Evolutionary conservation across 176 grass and related monocot genomes (phyloP).

Genomic region (Carex cristatella): DNA sequence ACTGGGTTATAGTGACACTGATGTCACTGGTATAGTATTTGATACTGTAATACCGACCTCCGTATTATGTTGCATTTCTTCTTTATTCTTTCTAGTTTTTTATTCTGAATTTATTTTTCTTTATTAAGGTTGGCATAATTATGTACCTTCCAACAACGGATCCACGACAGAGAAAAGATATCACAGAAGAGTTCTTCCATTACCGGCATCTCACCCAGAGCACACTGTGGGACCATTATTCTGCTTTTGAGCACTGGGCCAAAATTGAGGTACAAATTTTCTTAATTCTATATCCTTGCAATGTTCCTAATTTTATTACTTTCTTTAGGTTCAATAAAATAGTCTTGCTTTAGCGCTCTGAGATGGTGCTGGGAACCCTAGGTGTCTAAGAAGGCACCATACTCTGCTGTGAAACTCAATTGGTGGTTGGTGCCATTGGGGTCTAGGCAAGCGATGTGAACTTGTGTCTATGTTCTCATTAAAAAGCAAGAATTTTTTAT

Average conservation of each 20-base stretch:
- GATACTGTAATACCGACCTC: neutral
- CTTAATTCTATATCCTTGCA: conserved; percentile 5
- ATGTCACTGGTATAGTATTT: neutral
- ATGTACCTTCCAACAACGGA: conserved; percentile 87
- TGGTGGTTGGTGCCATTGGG: neutral
- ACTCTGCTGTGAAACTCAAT: neutral
- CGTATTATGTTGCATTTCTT: neutral
- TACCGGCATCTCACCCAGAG: conserved; percentile 61
- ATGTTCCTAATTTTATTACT: neutral
- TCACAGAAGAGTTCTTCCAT: conserved; percentile 78
- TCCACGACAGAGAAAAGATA: conserved; percentile 86
- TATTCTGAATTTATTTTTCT: neutral
- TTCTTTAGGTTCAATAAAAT: neutral
- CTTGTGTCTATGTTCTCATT: neutral
- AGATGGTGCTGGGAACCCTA: neutral
- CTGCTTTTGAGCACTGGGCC: conserved; percentile 91
- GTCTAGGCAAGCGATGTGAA: neutral
- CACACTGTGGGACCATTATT: conserved; percentile 74
- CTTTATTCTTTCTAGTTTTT: neutral
- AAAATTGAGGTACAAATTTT: conserved; percentile 74
- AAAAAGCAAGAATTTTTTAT: neutral
- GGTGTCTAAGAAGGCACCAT: neutral
- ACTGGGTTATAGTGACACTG: neutral
- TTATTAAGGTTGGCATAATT: conserved; percentile 92
- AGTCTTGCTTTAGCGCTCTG: neutral